Conservation (phyloP, 441 rosid genomes). For the Cnidoscolus chayamansa region DNA sequence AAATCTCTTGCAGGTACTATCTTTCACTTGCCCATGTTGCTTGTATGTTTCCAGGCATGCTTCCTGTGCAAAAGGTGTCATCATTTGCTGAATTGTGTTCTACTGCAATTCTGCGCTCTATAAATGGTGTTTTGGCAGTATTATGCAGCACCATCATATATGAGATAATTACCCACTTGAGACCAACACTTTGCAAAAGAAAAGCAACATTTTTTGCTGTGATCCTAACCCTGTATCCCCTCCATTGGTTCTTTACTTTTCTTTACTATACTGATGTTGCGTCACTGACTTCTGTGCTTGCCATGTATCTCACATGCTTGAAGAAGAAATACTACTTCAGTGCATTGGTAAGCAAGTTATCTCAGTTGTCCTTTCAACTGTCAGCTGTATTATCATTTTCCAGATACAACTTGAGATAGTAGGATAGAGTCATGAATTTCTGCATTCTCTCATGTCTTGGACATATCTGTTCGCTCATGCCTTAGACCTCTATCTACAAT, state of each 20-base stretch:
- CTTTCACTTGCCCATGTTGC: constrained; percentile 80
- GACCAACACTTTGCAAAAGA: constrained; percentile 55
- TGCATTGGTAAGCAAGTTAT: constrained; percentile 59
- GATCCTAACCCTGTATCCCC: constrained; percentile 69
- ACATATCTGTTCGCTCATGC: not conserved
- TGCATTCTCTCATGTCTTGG: not conserved
- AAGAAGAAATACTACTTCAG: constrained; percentile 64
- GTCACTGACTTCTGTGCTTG: constrained; percentile 74
- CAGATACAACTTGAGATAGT: not conserved
- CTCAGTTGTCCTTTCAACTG: constrained; percentile 12
- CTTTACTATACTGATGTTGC: constrained; percentile 96
- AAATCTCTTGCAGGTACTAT: constrained; percentile 64
- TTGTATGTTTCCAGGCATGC: constrained; percentile 64
- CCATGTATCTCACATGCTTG: constrained; percentile 83
- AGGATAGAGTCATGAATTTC: not conserved
- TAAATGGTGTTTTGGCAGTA: constrained; percentile 64
- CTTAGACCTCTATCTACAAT: too few species aligned
- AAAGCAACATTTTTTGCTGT: constrained; percentile 54
- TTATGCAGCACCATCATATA: constrained; percentile 63
- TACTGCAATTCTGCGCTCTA: constrained; percentile 53
- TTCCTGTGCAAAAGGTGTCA: constrained; percentile 26
- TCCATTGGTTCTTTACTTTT: constrained; percentile 93
- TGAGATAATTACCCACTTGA: constrained; percentile 60
- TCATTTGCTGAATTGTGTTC: constrained; percentile 59
- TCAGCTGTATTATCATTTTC: constrained; percentile 1